Evolutionary conservation across 805 yeast genomes (phyloP).

Genomic region (Cephaloascus albidus): DNA sequence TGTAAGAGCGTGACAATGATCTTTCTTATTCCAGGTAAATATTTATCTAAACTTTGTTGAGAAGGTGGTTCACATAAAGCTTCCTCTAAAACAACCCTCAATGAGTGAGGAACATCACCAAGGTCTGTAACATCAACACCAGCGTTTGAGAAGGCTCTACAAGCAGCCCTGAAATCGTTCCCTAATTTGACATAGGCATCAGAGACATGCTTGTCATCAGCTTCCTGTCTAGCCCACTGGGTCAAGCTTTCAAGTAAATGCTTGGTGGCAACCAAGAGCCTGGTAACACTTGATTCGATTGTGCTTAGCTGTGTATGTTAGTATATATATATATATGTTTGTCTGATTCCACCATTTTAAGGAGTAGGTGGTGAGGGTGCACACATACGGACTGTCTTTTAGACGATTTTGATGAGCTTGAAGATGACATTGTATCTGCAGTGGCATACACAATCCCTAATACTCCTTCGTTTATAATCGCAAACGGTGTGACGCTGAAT

Average conservation of each 20-base stretch:
- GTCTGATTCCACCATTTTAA: too few species aligned
- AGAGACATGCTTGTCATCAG: constrained; percentile 76
- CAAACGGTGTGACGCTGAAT: too few species aligned
- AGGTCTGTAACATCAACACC: constrained; percentile 78
- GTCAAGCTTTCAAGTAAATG: constrained; percentile 79
- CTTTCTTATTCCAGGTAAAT: constrained; percentile 76
- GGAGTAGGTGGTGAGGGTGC: too few species aligned
- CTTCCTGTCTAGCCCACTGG: constrained; percentile 81
- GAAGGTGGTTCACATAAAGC: constrained; percentile 82
- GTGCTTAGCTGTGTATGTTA: constrained; percentile 22
- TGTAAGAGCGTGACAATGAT: constrained; percentile 76
- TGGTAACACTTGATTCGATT: constrained; percentile 69
- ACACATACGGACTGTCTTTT: neutral
- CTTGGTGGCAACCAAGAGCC: constrained; percentile 80
- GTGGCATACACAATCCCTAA: neutral
- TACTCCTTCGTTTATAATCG: too few species aligned
- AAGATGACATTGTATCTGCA: neutral
- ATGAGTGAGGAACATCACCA: constrained; percentile 82
- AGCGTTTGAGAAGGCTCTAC: constrained; percentile 66
- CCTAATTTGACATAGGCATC: constrained; percentile 89
- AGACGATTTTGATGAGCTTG: neutral
- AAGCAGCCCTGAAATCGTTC: constrained; percentile 82
- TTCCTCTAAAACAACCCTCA: constrained; percentile 73
- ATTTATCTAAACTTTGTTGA: constrained; percentile 70
- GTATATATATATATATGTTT: too few species aligned